Percentiles rank a stretch among this genome's conserved stretches.
Conservation (phyloP, 177 flowering plant genomes). For the Vitis hybrid region DNA sequence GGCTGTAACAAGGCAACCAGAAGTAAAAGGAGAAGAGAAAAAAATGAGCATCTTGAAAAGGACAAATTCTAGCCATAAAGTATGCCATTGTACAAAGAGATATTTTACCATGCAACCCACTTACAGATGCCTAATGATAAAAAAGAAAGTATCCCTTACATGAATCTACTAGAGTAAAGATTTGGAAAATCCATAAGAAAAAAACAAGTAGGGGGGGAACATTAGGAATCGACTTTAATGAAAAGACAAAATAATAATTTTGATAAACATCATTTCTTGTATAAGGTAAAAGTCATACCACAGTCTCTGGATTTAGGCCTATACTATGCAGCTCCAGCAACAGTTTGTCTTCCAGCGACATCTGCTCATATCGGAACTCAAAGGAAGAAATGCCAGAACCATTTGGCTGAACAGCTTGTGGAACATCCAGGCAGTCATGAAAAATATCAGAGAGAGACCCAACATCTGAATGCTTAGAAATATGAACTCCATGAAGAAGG, state of each 20-base stretch:
- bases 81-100: neutral
- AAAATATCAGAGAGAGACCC: conserved; percentile 23
- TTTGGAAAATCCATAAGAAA: too few species aligned
- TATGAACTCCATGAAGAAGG: conserved; percentile 33
- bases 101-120: neutral
- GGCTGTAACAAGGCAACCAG: conserved; percentile 49
- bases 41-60: neutral
- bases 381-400: conserved; percentile 27
- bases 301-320: conserved; percentile 69
- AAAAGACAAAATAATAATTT: neutral
- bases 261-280: neutral
- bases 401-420: conserved; percentile 25
- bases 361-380: conserved; percentile 51
- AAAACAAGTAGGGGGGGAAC: too few species aligned
- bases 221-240: too few species aligned
- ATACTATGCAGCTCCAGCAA: conserved; percentile 76
- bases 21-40: conserved; percentile 1
- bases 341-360: conserved; percentile 62
- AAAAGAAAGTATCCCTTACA: too few species aligned
- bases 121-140: neutral
- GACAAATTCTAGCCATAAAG: neutral
- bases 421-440: conserved; percentile 30
- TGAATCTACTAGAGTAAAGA: too few species aligned
- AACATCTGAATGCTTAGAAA: conserved; percentile 30
- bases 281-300: conserved; percentile 45